These are phyloP conservation scores for Cyberlindnera japonica DNA, from an alignment of 805 yeast species.

Conservation along the genomic window DNA sequence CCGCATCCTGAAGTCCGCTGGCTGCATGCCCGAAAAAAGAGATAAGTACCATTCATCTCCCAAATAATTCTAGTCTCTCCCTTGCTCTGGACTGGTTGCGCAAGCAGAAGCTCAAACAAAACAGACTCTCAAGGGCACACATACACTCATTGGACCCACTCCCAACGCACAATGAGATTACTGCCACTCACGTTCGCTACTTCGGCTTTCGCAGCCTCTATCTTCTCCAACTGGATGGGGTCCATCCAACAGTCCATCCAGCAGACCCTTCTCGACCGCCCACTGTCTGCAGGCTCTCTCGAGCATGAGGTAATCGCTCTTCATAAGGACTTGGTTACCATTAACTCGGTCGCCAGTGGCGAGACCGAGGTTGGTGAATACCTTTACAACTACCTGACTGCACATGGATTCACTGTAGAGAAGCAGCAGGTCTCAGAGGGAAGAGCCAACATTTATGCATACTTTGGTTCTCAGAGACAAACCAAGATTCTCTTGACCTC, in stretches of 20 bases:
- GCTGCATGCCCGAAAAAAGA: too few species aligned
- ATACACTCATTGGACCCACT: not conserved
- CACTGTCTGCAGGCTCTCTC: not conserved
- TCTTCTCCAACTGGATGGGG: constrained; percentile 7
- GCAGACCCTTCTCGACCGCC: not conserved
- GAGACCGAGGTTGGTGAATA: constrained; percentile 21
- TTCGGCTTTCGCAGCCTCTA: constrained; percentile 10
- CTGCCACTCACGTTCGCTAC: constrained; percentile 10
- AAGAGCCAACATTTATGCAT: constrained; percentile 56
- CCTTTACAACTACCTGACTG: constrained; percentile 14
- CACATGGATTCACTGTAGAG: constrained; percentile 51
- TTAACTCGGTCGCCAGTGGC: constrained; percentile 21
- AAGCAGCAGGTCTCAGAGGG: constrained; percentile 30
- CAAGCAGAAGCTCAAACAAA: too few species aligned
- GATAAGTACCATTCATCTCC: too few species aligned
- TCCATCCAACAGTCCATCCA: constrained; percentile 4
- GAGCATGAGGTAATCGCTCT: constrained; percentile 24
- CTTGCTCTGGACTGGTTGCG: too few species aligned
- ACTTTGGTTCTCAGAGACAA: constrained; percentile 39
- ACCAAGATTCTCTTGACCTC: constrained; percentile 53
- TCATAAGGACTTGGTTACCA: constrained; percentile 27
- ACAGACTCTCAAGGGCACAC: not conserved
- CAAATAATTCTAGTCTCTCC: too few species aligned
- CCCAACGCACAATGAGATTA: constrained; percentile 7
- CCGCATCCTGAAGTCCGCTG: too few species aligned